Conservation (phyloP, 148 eudicot species). For the Heliosperma pusillum region DNA sequence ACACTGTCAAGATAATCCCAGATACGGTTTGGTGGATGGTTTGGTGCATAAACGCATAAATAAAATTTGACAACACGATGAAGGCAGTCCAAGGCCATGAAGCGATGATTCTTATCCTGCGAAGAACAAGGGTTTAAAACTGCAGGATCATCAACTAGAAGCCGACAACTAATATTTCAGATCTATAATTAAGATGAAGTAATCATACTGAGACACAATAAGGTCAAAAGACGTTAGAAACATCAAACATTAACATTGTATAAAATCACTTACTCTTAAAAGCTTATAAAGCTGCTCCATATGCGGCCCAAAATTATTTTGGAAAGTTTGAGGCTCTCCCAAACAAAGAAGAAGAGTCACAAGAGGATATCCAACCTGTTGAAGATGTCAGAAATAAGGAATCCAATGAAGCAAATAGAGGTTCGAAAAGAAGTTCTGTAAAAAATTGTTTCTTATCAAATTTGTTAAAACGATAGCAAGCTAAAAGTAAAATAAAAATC, state of each 20-base stretch:
- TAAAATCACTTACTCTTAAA: constrained; percentile 67
- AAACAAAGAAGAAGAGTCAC: constrained; percentile 97
- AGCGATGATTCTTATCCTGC: constrained; percentile 98
- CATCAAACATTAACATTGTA: neutral
- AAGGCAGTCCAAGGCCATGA: constrained; percentile 96
- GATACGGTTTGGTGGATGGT: constrained; percentile 90
- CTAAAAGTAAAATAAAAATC: neutral
- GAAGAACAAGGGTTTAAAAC: constrained; percentile 19
- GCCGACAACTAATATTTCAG: constrained; percentile 4
- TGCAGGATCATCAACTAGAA: constrained; percentile 12
- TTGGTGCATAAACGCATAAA: constrained; percentile 83
- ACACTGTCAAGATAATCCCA: constrained; percentile 99
- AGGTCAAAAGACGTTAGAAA: neutral
- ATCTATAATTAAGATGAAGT: constrained; percentile 1
- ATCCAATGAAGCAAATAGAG: neutral
- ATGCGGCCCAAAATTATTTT: constrained; percentile 76
- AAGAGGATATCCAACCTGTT: constrained; percentile 92
- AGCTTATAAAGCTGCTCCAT: constrained; percentile 99
- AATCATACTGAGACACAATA: constrained; percentile 1
- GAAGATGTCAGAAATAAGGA: constrained; percentile 6
- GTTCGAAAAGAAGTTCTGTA: neutral
- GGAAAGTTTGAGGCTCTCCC: constrained; percentile 93
- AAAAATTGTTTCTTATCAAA: neutral
- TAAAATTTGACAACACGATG: constrained; percentile 94
- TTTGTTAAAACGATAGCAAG: neutral